phyloP scores from a whole-genome alignment of 768 basidiomycete genomes.

The Termitomyces sp. region DNA sequence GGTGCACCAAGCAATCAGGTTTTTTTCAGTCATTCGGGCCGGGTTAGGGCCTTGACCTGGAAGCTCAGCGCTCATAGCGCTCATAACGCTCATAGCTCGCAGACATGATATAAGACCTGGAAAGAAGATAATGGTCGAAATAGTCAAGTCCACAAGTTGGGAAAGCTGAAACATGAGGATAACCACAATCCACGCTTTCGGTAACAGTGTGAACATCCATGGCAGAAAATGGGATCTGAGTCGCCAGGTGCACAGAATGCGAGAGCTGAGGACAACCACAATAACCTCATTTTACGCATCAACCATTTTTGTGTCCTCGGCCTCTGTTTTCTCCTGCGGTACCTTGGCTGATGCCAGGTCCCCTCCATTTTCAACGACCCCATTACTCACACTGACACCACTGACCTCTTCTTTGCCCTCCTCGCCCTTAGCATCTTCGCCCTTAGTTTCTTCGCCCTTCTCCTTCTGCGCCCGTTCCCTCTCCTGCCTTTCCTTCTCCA shows the following conservation, averaged over 20 bases:
- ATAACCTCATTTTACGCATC: slow-evolving; percentile 10
- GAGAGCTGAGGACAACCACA: neutral
- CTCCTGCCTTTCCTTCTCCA: slow-evolving; percentile 42
- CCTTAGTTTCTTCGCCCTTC: slow-evolving; percentile 23
- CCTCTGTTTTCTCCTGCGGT: slow-evolving; percentile 19
- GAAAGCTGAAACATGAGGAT: neutral
- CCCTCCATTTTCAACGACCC: slow-evolving; percentile 23
- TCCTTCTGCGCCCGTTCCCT: slow-evolving; percentile 30
- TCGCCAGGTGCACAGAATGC: neutral
- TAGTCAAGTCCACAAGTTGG: neutral
- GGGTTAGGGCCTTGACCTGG: neutral
- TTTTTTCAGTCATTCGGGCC: neutral
- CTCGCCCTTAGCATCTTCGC: neutral
- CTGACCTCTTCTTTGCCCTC: slow-evolving; percentile 1
- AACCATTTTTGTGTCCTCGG: slow-evolving; percentile 47
- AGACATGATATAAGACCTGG: neutral
- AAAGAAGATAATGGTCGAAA: neutral
- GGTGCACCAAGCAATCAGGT: no score
- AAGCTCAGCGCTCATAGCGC: no score
- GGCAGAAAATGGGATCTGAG: neutral
- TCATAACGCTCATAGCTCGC: no score
- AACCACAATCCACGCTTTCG: neutral
- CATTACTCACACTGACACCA: slow-evolving; percentile 16
- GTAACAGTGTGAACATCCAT: no score
- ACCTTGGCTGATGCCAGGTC: slow-evolving; percentile 19